Evolutionary conservation across 2,329 filamentous ascomycete species (phyloP).

Genomic region (Geosmithia morbida): DNA sequence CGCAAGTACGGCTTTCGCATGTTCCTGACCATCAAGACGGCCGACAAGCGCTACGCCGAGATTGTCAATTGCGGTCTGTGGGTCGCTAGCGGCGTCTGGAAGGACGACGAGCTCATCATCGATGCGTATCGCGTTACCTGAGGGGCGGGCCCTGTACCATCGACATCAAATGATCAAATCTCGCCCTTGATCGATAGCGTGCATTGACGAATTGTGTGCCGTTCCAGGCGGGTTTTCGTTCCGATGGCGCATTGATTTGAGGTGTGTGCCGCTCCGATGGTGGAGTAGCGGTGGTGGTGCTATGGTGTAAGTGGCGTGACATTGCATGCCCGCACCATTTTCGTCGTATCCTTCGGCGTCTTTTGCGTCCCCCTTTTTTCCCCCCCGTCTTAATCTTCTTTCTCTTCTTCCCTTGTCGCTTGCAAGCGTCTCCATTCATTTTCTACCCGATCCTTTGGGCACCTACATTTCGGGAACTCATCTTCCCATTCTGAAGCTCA

Average conservation of each 20-base stretch:
- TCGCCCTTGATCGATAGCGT: no score
- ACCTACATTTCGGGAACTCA: no score
- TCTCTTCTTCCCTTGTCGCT: background rate
- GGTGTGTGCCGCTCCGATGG: no score
- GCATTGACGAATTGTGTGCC: no score
- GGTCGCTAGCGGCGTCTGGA: constrained; percentile 33
- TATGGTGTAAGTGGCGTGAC: no score
- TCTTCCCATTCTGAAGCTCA: no score
- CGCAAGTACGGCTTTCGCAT: constrained; percentile 32
- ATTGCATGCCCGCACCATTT: background rate
- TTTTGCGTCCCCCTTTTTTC: background rate
- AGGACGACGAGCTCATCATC: constrained; percentile 27
- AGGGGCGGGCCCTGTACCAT: constrained; percentile 1
- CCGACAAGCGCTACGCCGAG: constrained; percentile 31
- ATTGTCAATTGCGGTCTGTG: constrained; percentile 34
- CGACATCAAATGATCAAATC: no score
- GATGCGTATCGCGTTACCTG: constrained; percentile 22
- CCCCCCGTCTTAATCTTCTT: background rate
- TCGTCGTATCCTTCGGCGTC: background rate
- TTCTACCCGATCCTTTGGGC: no score
- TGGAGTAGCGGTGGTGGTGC: no score
- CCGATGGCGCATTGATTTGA: no score
- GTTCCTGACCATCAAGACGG: constrained; percentile 33
- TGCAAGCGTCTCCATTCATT: background rate
- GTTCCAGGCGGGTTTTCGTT: no score